A percentile compares a stretch with the other conserved stretches of the same genome.
phyloP scores from a whole-genome alignment of 129 eudicot genomes.

The Apium graveolens region DNA sequence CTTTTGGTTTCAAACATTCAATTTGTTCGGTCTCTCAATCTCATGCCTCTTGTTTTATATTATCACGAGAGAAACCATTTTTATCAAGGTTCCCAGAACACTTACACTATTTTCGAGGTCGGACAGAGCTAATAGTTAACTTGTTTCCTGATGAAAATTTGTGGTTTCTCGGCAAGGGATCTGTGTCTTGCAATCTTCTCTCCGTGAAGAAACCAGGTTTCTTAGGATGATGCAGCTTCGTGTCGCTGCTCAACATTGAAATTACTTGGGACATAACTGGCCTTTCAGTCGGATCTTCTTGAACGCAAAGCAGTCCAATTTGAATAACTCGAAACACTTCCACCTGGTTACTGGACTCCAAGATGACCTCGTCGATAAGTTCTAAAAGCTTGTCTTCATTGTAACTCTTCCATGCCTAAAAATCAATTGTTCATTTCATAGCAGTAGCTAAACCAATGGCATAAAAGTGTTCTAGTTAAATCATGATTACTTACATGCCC shows the following conservation, averaged over 20 bases:
- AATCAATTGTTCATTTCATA: not conserved
- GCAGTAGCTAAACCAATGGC: not conserved
- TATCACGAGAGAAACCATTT: no score
- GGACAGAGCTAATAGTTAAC: not conserved
- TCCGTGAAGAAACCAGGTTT: not conserved
- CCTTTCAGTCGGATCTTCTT: not conserved
- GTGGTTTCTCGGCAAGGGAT: not conserved
- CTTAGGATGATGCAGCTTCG: not conserved
- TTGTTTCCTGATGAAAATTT: not conserved
- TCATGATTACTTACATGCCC: not conserved
- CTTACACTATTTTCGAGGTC: not conserved
- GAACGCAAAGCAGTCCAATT: not conserved
- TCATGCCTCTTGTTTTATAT: no score
- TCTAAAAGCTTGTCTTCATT: not conserved
- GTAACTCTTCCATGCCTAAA: slow-evolving; percentile 1
- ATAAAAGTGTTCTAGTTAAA: not conserved
- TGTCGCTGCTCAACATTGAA: not conserved
- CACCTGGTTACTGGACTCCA: not conserved
- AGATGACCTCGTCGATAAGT: not conserved
- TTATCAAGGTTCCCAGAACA: not conserved
- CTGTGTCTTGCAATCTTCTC: not conserved
- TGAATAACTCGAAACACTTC: not conserved
- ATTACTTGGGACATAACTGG: not conserved
- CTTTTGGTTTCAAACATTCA: no score
- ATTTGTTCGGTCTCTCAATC: no score